Conservation (phyloP, 257 asterid species). For the Hygrophila difformis region DNA sequence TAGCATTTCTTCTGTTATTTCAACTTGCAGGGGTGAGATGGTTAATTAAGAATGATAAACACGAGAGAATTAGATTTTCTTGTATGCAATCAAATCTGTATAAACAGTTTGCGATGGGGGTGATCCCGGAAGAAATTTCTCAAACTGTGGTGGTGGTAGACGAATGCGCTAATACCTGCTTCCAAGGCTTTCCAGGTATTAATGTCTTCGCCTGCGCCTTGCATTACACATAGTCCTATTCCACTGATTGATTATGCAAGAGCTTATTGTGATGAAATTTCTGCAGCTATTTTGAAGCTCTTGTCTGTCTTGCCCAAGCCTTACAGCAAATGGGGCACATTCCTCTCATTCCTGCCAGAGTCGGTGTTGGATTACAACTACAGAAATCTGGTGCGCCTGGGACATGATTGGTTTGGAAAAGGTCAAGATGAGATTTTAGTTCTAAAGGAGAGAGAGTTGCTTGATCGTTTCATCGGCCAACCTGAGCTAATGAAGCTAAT, state of each 20-base stretch:
- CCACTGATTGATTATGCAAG: too few species aligned
- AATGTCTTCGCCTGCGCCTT: background rate
- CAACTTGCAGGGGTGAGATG: conserved; percentile 57
- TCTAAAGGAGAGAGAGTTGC: conserved; percentile 43
- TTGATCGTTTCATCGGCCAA: conserved; percentile 47
- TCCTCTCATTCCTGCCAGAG: conserved; percentile 30
- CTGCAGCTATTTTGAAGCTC: conserved; percentile 54
- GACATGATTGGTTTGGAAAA: background rate
- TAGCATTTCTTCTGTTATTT: too few species aligned
- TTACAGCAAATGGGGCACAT: conserved; percentile 31
- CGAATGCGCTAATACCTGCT: conserved; percentile 40
- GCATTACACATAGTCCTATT: too few species aligned
- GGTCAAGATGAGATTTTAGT: conserved; percentile 36
- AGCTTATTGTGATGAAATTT: too few species aligned
- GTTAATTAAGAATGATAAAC: conserved; percentile 43
- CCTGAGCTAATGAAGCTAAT: conserved; percentile 34
- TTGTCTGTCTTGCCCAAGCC: conserved; percentile 46
- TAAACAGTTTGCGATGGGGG: too few species aligned
- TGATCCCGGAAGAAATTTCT: too few species aligned
- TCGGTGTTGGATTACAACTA: conserved; percentile 24
- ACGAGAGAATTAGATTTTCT: conserved; percentile 35
- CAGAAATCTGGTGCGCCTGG: background rate
- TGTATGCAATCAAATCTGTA: conserved; percentile 54
- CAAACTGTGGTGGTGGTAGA: too few species aligned
- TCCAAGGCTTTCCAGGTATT: conserved; percentile 51